Base-by-base conservation (phyloP, 768 basidiomycete genomes). In the Boletus rubropictus region DNA sequence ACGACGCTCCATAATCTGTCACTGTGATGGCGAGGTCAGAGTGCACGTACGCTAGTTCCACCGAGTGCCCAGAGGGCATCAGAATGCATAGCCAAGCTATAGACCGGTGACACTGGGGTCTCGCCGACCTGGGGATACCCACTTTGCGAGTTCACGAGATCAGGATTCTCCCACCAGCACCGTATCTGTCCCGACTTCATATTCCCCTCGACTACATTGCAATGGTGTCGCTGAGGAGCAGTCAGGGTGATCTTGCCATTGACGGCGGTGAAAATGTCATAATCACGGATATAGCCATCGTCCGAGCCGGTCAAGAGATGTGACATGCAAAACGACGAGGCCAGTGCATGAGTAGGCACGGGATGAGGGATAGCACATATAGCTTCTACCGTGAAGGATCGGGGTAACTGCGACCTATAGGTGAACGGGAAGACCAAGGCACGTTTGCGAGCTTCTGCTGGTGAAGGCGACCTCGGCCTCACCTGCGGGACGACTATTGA, bases 1-100 rank as follows among this genome's bases (percentile, higher is more conserved):
- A 54, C 53, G 35, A 54, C 50, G 48, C 50, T 52, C 53, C 34
- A 50, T 27, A 49, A 43, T 33, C n/a, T 37, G 56, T 52, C 41
- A 51, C 48, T 39, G n/a, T n/a, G 58, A 60, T 20, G 7, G 31
- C 34, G 50, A 51, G 27, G 50, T 49, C 44, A 53, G 24, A 44
- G 31, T 44, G 48, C 52, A 68, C 83, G 53, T 66, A 94, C 93
- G 57, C 89, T 79, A 29, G 85, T 87, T 12, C 96, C 96, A 20
- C 88, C 83, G 47, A 97, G 72, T 15, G 85, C 77, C 92, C 93
- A 99, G 8, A 99, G 70, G 11, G 89, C 96, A 65, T 98, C 93
- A 3, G 86, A 84, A 46, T 98, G 93, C 73, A 93, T 84, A 8
- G 82, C 81, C 61, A 99, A 73, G 59, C 91, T 94, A 66, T 93